Percentiles rank a stretch among this genome's conserved stretches.
Conservation (phyloP, 768 basidiomycete genomes). For the Leccinum aurantiacum region DNA sequence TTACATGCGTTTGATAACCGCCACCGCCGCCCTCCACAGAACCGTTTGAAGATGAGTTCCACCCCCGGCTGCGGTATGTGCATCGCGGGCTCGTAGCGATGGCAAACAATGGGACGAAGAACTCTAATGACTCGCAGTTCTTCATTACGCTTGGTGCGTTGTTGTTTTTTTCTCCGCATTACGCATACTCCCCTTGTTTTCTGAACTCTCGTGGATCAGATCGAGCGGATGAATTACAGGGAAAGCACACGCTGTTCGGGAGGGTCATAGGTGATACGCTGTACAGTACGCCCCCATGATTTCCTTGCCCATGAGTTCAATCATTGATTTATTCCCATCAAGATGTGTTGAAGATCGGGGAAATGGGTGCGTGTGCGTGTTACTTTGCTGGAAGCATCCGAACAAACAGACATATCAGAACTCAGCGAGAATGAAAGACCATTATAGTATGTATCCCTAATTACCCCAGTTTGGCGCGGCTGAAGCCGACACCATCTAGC, state of each 20-base stretch:
- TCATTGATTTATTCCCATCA: not conserved
- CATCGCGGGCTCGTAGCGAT: constrained; percentile 92
- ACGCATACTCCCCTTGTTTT: not conserved
- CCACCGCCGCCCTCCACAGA: constrained; percentile 44
- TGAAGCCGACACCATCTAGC: constrained; percentile 38
- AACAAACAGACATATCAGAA: constrained; percentile 42
- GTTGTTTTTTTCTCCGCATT: constrained; percentile 1
- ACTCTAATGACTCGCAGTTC: constrained; percentile 94
- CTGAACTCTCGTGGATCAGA: constrained; percentile 43
- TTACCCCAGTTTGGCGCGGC: not conserved
- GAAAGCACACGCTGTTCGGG: constrained; percentile 95
- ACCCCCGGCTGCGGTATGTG: constrained; percentile 83
- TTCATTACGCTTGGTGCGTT: constrained; percentile 84
- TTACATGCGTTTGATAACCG: not conserved
- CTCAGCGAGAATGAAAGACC: constrained; percentile 73
- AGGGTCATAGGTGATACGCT: constrained; percentile 84
- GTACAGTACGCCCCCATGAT: constrained; percentile 60
- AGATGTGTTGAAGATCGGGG: constrained; percentile 93
- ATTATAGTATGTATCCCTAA: constrained; percentile 59
- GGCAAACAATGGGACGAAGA: constrained; percentile 86
- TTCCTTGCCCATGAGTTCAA: not conserved
- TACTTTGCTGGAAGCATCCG: not conserved
- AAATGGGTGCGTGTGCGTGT: constrained; percentile 60
- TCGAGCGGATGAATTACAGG: constrained; percentile 88
- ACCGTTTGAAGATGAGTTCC: constrained; percentile 92